A percentile compares a stretch with the other conserved stretches of the same genome.
phyloP scores from a whole-genome alignment of 495 filamentous ascomycete genomes.

The Xylaria bambusicola region DNA sequence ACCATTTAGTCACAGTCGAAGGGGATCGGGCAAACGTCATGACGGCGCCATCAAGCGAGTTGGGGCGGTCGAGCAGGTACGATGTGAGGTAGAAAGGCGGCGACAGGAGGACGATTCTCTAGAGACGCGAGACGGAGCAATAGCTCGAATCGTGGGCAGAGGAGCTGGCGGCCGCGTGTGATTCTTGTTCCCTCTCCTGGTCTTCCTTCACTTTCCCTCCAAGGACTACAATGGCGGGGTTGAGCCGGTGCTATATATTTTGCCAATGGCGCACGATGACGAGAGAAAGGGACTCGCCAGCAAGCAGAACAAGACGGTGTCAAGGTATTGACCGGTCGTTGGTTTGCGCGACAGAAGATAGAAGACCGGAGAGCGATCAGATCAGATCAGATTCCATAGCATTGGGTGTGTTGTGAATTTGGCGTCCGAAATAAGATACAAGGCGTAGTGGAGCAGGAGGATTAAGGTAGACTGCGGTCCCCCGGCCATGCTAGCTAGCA shows the following conservation, averaged over 20 bases:
- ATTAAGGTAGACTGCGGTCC: conserved; percentile 7
- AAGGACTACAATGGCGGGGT: background rate
- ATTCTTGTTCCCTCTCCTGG: background rate
- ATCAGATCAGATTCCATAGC: conserved; percentile 6
- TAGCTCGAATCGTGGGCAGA: background rate
- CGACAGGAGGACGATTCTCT: background rate
- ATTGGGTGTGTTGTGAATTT: conserved; percentile 12
- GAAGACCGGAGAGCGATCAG: conserved; percentile 12
- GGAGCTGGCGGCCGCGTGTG: background rate
- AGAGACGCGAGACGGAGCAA: too few relatives aligned
- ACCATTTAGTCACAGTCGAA: conserved; percentile 32
- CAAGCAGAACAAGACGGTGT: background rate
- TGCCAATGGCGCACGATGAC: background rate
- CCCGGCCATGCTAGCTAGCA: too few relatives aligned
- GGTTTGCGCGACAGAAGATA: conserved; percentile 3
- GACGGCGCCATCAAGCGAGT: conserved; percentile 36
- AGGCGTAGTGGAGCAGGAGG: conserved; percentile 5
- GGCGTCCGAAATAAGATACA: conserved; percentile 1
- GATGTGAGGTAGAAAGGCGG: conserved; percentile 4
- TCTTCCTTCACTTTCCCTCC: background rate
- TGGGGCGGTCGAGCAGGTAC: conserved; percentile 10
- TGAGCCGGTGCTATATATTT: background rate
- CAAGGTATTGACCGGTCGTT: background rate
- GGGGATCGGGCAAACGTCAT: conserved; percentile 34
- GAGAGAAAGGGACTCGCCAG: background rate